Evolutionary conservation across 768 basidiomycete species (phyloP).

Genomic region (Hydnum rufescens): DNA sequence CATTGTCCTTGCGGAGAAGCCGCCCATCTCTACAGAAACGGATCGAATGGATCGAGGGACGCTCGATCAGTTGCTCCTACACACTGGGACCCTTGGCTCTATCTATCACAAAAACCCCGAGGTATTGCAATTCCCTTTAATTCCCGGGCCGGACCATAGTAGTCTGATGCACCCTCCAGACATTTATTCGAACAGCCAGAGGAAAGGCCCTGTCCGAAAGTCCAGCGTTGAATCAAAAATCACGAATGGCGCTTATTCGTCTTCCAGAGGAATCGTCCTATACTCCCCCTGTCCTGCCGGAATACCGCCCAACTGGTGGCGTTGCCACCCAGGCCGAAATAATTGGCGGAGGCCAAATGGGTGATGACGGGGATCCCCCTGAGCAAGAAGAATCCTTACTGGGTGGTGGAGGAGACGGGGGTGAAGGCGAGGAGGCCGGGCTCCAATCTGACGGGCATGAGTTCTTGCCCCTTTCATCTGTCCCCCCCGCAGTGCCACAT

Average conservation of each 20-base stretch:
- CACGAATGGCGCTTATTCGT: constrained; percentile 36
- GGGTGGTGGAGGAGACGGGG: constrained; percentile 24
- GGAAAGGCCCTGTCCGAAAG: constrained; percentile 72
- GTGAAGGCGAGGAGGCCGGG: constrained; percentile 16
- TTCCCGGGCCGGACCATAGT: constrained; percentile 2
- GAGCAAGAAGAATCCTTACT: constrained; percentile 18
- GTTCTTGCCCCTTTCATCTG: background rate
- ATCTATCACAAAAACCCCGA: constrained; percentile 98
- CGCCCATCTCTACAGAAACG: constrained; percentile 92
- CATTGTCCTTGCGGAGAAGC: constrained; percentile 84
- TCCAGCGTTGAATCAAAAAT: constrained; percentile 71
- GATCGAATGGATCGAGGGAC: constrained; percentile 95
- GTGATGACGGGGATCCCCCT: constrained; percentile 10
- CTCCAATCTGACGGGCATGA: background rate
- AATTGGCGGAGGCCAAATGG: background rate
- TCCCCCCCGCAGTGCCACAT: background rate
- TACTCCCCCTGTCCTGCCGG: background rate
- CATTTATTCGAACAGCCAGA: constrained; percentile 79
- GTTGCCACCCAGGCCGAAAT: background rate
- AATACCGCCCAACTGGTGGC: background rate
- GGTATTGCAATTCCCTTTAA: constrained; percentile 21
- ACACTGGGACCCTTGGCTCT: constrained; percentile 83
- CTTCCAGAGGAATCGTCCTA: background rate
- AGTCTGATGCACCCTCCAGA: constrained; percentile 25
- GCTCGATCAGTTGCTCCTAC: constrained; percentile 81